phyloP scores from a whole-genome alignment of 495 filamentous ascomycete species.

The Choiromyces venosus region DNA sequence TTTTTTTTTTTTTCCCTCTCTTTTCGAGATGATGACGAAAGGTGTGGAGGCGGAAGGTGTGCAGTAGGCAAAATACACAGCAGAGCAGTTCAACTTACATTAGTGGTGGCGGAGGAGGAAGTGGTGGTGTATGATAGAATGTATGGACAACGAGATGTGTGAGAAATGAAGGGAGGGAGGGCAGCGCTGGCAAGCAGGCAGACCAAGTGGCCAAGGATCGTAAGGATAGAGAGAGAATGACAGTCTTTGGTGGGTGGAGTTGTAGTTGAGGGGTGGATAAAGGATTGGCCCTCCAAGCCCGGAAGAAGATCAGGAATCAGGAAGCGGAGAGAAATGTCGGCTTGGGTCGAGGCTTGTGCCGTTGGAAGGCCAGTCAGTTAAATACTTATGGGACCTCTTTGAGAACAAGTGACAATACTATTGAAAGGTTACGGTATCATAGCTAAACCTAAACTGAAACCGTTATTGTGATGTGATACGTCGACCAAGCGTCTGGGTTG shows the following conservation, averaged over 20 bases:
- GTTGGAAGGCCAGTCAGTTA: not conserved
- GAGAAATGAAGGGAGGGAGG: conserved; percentile 18
- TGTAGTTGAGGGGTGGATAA: conserved; percentile 9
- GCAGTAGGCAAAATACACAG: not conserved
- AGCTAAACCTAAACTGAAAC: not conserved
- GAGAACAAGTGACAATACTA: not conserved
- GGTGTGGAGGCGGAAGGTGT: not conserved
- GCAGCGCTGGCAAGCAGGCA: conserved; percentile 15
- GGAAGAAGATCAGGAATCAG: conserved; percentile 12
- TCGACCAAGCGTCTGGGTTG: not conserved
- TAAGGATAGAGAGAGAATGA: conserved; percentile 13
- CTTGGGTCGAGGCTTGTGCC: conserved; percentile 3
- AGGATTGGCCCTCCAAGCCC: not conserved
- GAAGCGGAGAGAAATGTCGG: conserved; percentile 27
- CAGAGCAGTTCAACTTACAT: conserved; percentile 4
- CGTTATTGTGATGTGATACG: not conserved
- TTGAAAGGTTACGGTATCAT: not conserved
- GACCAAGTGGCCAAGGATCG: conserved; percentile 11
- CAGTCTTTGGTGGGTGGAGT: conserved; percentile 23
- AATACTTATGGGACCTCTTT: not conserved
- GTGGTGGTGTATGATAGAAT: conserved; percentile 7
- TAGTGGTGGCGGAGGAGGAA: conserved; percentile 5
- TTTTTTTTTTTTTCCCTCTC: not conserved
- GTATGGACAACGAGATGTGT: conserved; percentile 18
- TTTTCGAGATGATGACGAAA: not conserved